phyloP scores from a whole-genome alignment of 192 early-diverging fungal species.

The Rhizophagus clarus region DNA sequence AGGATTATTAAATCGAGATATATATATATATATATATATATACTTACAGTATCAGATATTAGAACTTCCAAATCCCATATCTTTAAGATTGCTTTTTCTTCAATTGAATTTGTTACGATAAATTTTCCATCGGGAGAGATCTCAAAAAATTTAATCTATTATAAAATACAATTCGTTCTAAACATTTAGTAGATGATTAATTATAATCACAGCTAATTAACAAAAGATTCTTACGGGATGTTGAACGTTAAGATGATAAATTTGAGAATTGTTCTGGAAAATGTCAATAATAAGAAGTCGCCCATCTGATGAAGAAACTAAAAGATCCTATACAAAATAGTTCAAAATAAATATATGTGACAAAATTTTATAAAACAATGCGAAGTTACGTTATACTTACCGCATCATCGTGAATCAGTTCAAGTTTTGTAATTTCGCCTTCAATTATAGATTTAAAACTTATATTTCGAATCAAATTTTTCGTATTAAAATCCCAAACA shows the following conservation, averaged over 20 bases:
- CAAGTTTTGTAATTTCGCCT: neutral
- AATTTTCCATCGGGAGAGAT: slow-evolving; percentile 18
- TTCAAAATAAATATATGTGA: neutral
- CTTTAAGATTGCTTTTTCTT: slow-evolving; percentile 6
- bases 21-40: neutral
- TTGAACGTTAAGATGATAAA: neutral
- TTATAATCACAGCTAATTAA: neutral
- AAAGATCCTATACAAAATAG: slow-evolving; percentile 13
- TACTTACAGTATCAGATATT: slow-evolving; percentile 12
- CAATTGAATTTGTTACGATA: slow-evolving; percentile 10
- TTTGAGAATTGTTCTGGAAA: neutral
- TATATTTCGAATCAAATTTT: slow-evolving; percentile 13
- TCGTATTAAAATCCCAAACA: slow-evolving; percentile 22
- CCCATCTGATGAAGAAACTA: slow-evolving; percentile 4
- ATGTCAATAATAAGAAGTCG: slow-evolving; percentile 19
- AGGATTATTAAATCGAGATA: neutral
- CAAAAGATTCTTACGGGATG: neutral
- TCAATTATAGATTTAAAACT: neutral
- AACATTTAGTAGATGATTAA: neutral
- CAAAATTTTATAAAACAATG: neutral
- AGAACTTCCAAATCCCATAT: slow-evolving; percentile 16
- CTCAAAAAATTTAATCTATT: slow-evolving; percentile 16
- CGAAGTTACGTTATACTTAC: neutral
- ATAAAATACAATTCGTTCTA: neutral
- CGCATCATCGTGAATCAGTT: slow-evolving; percentile 5